phyloP scores from a whole-genome alignment of 495 filamentous ascomycete species.

The Oidiodendron maius region DNA sequence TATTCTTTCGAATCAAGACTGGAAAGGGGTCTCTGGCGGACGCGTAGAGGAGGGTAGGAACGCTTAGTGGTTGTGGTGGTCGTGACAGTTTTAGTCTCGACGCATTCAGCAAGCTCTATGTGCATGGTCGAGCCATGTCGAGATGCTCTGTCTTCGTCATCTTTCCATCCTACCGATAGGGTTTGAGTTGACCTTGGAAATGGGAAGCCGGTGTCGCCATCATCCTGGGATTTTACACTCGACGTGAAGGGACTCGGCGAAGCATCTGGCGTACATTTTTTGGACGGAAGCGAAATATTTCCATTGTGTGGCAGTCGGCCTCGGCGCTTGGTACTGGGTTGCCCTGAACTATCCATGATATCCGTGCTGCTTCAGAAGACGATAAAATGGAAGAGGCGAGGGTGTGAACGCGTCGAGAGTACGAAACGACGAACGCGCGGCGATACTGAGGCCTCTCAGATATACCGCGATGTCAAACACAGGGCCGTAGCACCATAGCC shows the following conservation, averaged over 20 bases:
- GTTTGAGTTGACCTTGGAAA: constrained; percentile 11
- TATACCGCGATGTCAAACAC: constrained; percentile 13
- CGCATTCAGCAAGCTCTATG: constrained; percentile 47
- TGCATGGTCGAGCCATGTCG: constrained; percentile 26
- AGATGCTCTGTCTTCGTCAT: constrained; percentile 13
- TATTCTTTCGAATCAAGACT: constrained; percentile 84
- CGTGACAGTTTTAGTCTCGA: constrained; percentile 68
- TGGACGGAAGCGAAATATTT: constrained; percentile 1
- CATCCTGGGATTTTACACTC: constrained; percentile 12
- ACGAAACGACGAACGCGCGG: constrained; percentile 19
- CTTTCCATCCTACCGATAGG: constrained; percentile 19
- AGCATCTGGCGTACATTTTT: constrained; percentile 6
- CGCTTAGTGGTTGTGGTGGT: constrained; percentile 94
- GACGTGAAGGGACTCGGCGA: constrained; percentile 22
- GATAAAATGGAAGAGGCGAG: background rate
- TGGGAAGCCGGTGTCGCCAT: constrained; percentile 8
- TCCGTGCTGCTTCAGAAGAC: background rate
- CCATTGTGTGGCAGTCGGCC: constrained; percentile 2
- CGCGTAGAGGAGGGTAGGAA: constrained; percentile 74
- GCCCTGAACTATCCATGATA: constrained; percentile 18
- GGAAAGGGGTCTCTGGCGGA: constrained; percentile 66
- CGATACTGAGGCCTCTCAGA: constrained; percentile 8
- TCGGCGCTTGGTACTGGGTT: constrained; percentile 9
- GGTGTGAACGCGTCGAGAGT: constrained; percentile 18
- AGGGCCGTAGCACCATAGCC: constrained; percentile 17